Conservation (phyloP, 495 filamentous ascomycete species). For the Cercophora newfieldiana region DNA sequence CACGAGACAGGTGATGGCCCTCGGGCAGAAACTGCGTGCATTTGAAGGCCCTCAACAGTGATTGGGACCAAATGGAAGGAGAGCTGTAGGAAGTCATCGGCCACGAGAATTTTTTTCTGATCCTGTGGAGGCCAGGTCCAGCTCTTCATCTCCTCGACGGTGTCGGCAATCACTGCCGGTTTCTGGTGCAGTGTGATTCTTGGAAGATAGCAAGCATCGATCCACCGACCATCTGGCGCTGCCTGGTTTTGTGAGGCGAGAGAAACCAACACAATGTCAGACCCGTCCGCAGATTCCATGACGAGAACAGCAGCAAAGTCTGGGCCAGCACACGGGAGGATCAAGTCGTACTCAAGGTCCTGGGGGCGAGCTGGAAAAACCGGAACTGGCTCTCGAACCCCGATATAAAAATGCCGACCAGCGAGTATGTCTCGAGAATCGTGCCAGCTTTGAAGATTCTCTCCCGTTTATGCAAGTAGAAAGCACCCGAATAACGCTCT, state of each 20-base stretch:
- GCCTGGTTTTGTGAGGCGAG: neutral
- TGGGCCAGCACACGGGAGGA: neutral
- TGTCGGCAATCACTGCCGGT: neutral
- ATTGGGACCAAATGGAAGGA: no score
- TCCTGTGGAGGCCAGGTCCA: neutral
- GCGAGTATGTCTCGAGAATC: neutral
- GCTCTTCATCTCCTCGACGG: neutral
- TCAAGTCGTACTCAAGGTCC: neutral
- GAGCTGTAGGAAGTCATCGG: neutral
- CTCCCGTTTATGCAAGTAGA: neutral
- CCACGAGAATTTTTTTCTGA: neutral
- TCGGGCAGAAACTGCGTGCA: no score
- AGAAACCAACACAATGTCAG: neutral
- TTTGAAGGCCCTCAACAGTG: no score
- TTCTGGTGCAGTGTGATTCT: neutral
- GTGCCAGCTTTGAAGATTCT: neutral
- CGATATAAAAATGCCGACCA: neutral
- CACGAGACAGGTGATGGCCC: no score
- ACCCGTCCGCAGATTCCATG: neutral
- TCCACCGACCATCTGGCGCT: neutral
- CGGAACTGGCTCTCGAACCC: neutral
- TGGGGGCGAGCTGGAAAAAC: neutral
- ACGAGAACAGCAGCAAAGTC: neutral
- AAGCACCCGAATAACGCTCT: neutral
- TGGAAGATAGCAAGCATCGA: neutral